Conservation (phyloP, 257 asterid species). For the Gynochthodes officinalis region DNA sequence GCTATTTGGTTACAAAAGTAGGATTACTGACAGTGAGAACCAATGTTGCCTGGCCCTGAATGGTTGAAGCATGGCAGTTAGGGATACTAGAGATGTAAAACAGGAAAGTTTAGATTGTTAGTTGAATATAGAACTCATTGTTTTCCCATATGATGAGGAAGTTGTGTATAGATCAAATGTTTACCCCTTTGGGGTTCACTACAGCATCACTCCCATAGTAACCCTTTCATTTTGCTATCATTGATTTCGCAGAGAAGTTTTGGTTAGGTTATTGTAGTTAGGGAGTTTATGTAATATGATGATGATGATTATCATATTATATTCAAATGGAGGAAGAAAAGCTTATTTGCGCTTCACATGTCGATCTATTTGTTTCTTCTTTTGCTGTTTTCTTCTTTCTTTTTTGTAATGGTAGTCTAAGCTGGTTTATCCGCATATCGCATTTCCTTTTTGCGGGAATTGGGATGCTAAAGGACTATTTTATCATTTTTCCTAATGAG, state of each 20-base stretch:
- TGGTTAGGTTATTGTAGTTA: neutral
- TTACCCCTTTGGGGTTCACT: neutral
- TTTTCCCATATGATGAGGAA: conserved; percentile 12
- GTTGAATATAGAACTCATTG: conserved; percentile 1
- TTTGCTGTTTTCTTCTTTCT: neutral
- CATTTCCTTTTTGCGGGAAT: no score
- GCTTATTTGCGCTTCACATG: neutral
- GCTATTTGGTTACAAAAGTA: conserved; percentile 6
- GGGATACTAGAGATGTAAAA: conserved; percentile 11
- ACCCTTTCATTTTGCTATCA: neutral
- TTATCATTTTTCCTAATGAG: no score
- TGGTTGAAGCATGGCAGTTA: neutral
- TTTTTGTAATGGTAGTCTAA: no score
- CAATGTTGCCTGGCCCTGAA: conserved; percentile 8
- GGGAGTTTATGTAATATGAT: neutral
- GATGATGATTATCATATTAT: neutral
- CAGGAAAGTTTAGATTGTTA: conserved; percentile 1
- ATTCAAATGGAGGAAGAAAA: neutral
- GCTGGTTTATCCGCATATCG: no score
- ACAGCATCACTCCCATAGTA: neutral
- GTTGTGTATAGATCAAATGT: conserved; percentile 3
- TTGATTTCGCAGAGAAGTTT: conserved; percentile 8
- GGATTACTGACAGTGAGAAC: conserved; percentile 8
- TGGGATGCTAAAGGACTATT: no score
- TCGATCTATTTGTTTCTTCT: neutral